phyloP scores from a whole-genome alignment of 768 basidiomycete genomes.

The Kwoniella mangroviensis region DNA sequence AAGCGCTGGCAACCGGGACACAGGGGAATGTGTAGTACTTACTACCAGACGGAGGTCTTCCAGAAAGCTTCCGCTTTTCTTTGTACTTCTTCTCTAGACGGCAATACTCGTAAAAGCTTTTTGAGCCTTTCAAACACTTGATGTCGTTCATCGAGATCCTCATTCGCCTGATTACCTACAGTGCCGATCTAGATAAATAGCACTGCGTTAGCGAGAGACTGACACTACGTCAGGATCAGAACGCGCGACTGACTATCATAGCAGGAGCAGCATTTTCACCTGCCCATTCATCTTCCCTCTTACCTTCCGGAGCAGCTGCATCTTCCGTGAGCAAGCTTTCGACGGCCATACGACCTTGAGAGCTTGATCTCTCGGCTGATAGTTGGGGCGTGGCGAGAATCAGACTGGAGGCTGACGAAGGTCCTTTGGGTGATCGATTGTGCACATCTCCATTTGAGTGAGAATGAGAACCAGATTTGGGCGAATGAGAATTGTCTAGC shows the following conservation, averaged over 20 bases:
- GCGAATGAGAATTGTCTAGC: conserved; percentile 20
- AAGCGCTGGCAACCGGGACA: too few species aligned
- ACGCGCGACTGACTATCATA: conserved; percentile 36
- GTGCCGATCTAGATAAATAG: conserved; percentile 27
- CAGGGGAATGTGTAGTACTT: conserved; percentile 1
- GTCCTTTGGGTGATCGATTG: conserved; percentile 18
- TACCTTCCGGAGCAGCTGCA: conserved; percentile 41
- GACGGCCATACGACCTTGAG: conserved; percentile 46
- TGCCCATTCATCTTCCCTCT: conserved; percentile 48
- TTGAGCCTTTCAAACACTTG: conserved; percentile 39
- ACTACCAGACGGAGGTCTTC: conserved; percentile 42
- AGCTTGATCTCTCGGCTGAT: conserved; percentile 11
- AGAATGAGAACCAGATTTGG: conserved; percentile 22
- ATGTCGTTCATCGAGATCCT: conserved; percentile 36
- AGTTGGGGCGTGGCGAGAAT: conserved; percentile 27
- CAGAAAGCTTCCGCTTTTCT: conserved; percentile 36
- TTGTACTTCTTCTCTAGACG: conserved; percentile 37
- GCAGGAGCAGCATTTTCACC: conserved; percentile 53
- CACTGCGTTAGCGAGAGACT: not conserved
- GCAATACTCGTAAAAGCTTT: conserved; percentile 40
- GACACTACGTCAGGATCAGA: not conserved
- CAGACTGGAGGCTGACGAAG: conserved; percentile 27
- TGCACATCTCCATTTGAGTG: not conserved
- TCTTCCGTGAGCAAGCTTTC: conserved; percentile 43
- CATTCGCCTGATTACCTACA: conserved; percentile 25